Conservation (phyloP, 1,284 basidiomycete species). For the Laetiporus sulphureus region DNA sequence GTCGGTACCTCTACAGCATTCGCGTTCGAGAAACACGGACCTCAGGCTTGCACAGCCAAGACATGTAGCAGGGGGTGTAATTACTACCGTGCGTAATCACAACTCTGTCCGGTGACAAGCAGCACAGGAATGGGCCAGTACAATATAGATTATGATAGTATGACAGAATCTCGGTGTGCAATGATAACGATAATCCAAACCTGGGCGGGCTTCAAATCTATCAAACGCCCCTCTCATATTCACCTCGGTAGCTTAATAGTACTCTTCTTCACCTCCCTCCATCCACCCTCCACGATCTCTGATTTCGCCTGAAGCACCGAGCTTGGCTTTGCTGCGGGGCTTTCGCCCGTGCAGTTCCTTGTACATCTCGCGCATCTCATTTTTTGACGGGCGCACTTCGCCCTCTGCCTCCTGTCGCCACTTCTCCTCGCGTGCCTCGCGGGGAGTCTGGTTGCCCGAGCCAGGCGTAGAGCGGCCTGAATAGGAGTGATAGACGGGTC, state of each 20-base stretch:
- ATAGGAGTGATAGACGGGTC: constrained; percentile 33
- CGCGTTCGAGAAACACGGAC: no score
- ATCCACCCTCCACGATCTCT: constrained; percentile 40
- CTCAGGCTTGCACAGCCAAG: no score
- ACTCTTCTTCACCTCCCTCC: constrained; percentile 10
- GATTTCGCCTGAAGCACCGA: constrained; percentile 51
- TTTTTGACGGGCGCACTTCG: constrained; percentile 54
- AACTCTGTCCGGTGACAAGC: no score
- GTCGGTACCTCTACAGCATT: no score
- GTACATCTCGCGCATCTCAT: constrained; percentile 84
- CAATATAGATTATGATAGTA: no score
- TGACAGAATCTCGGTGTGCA: no score
- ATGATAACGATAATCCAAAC: no score
- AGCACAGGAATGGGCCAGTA: no score
- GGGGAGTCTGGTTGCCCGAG: constrained; percentile 72
- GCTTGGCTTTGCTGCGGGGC: constrained; percentile 53
- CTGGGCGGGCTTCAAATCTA: no score
- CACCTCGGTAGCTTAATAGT: background rate
- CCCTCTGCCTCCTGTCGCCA: constrained; percentile 58
- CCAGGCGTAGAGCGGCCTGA: constrained; percentile 43
- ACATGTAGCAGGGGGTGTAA: no score
- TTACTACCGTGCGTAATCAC: no score
- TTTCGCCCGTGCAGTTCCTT: constrained; percentile 86
- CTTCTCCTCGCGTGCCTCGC: constrained; percentile 67
- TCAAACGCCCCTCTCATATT: no score